Evolutionary conservation across 164 flowering plant genomes (phyloP).

Genomic region (Buxus sempervirens): DNA sequence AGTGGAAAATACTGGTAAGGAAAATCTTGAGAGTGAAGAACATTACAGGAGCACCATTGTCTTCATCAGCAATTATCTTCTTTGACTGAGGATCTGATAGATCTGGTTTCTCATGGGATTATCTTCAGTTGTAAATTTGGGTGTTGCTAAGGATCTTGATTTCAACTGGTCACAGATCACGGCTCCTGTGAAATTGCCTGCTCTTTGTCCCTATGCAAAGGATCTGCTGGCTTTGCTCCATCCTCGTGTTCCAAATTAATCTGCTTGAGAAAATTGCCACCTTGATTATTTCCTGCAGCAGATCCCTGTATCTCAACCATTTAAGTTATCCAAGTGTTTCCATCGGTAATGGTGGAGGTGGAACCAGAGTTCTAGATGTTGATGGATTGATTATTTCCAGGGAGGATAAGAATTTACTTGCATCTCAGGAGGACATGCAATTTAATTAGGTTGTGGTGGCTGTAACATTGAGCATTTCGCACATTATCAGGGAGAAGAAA

Average conservation of each 20-base stretch:
- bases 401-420: conserved; percentile 49
- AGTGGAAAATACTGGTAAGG: conserved; percentile 64
- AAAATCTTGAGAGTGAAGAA: conserved; percentile 55
- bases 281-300: conserved; percentile 23
- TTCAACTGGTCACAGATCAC: conserved; percentile 96
- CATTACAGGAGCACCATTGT: conserved; percentile 38
- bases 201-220: conserved; percentile 98
- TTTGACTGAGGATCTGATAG: conserved; percentile 3
- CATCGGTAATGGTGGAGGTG: conserved; percentile 46
- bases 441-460: too few species aligned
- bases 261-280: conserved; percentile 29
- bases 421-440: too few species aligned
- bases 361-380: conserved; percentile 21
- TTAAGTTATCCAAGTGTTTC: conserved; percentile 16
- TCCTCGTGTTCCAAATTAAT: conserved; percentile 38
- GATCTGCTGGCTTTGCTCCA: conserved; percentile 60
- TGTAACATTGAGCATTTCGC: too few species aligned
- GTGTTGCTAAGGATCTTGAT: conserved; percentile 63
- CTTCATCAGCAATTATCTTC: conserved; percentile 23
- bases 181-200: conserved; percentile 88
- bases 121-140: conserved; percentile 1
- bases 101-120: conserved; percentile 1
- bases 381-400: conserved; percentile 29
- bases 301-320: conserved; percentile 15
- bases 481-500: conserved; percentile 41